phyloP scores from a whole-genome alignment of 1,139 yeast genomes.

The Zygosaccharomyces sapae region DNA sequence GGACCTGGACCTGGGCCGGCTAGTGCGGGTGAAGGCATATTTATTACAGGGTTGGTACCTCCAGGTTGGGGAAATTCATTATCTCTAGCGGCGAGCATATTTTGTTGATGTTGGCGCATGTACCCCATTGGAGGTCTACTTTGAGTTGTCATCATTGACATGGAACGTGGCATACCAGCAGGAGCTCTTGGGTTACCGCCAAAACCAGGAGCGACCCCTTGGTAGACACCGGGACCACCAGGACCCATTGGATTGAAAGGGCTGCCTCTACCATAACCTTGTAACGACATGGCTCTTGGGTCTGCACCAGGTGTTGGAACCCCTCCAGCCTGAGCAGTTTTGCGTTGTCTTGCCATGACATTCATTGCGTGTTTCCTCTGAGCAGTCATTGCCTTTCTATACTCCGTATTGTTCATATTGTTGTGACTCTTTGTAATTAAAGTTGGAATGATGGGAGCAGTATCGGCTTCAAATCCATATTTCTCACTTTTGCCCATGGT shows the following conservation, averaged over 20 bases:
- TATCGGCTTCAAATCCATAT: conserved; percentile 52
- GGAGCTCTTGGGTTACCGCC: conserved; percentile 3
- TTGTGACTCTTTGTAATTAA: conserved; percentile 37
- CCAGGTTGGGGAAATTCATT: no score
- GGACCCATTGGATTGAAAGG: conserved; percentile 14
- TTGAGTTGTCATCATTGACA: conserved; percentile 23
- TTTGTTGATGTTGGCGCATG: conserved; percentile 7
- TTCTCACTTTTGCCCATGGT: conserved; percentile 53
- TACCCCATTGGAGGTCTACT: conserved; percentile 7
- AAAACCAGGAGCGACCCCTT: neutral
- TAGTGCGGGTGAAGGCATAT: no score
- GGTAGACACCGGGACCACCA: no score
- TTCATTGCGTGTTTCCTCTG: conserved; percentile 58
- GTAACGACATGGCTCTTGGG: conserved; percentile 60
- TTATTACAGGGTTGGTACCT: no score
- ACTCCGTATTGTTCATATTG: conserved; percentile 49
- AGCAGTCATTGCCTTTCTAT: conserved; percentile 64
- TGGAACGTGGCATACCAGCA: conserved; percentile 22
- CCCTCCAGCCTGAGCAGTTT: neutral
- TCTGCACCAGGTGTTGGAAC: conserved; percentile 26
- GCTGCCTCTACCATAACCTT: conserved; percentile 30
- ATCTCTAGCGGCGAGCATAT: conserved; percentile 2
- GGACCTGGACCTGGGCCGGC: conserved; percentile 8
- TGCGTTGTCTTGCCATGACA: conserved; percentile 40
- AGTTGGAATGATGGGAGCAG: conserved; percentile 74